A percentile compares a stretch with the other conserved stretches of the same genome.
Evolutionary conservation across 192 early-diverging fungal genomes (phyloP).

Genomic region (Backusella morwellensis): DNA sequence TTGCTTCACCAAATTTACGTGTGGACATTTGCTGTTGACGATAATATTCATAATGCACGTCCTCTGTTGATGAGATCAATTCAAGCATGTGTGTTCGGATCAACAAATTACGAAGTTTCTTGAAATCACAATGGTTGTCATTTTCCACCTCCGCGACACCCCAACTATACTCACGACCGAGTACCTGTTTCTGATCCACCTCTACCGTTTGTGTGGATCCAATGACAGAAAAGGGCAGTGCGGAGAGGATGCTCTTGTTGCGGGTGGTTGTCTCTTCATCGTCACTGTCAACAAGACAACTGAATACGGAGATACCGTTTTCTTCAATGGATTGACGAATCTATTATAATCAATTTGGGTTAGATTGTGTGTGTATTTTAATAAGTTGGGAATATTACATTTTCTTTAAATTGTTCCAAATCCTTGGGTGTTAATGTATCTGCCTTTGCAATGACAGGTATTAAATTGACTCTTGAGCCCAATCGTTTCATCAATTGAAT

Average conservation of each 20-base stretch:
- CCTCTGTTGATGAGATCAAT: constrained; percentile 91
- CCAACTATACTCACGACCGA: constrained; percentile 90
- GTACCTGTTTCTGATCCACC: constrained; percentile 84
- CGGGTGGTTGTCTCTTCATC: constrained; percentile 75
- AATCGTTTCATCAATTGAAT: constrained; percentile 94
- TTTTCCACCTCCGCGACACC: constrained; percentile 97
- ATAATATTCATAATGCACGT: constrained; percentile 94
- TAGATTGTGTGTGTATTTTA: background rate
- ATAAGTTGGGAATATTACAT: constrained; percentile 36
- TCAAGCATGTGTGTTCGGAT: constrained; percentile 96
- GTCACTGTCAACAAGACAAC: constrained; percentile 70
- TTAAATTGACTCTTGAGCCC: constrained; percentile 86
- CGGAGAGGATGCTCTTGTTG: constrained; percentile 82
- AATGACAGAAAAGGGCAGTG: constrained; percentile 96
- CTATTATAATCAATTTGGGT: background rate
- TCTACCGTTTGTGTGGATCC: constrained; percentile 84
- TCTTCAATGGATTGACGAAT: constrained; percentile 79
- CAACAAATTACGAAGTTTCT: constrained; percentile 89
- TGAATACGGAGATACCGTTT: constrained; percentile 83
- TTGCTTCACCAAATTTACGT: constrained; percentile 85
- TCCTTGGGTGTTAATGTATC: constrained; percentile 87
- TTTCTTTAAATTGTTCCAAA: constrained; percentile 82
- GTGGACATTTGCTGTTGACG: constrained; percentile 86
- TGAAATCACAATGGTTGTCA: constrained; percentile 94
- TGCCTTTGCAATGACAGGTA: constrained; percentile 90